Evolutionary conservation across 106 monocot species (phyloP), one percentile per base, ranked within the genome.

Genomic region (Platanthera guangdongensis): DNA sequence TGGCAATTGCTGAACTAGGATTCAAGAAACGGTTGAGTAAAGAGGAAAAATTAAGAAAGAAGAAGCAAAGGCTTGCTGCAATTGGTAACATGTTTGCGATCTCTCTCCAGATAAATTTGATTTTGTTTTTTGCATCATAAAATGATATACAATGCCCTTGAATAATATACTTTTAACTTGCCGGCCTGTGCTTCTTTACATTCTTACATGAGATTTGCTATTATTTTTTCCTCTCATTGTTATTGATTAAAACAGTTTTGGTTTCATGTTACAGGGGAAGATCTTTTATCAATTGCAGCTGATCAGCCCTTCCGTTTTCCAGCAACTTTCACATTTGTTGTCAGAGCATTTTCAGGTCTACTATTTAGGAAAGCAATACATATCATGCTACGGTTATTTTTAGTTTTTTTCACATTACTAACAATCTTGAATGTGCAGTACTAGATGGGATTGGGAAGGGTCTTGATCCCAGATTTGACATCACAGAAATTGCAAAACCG

Each of bases 251-350:
- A 22, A 73, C 5, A 63, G 39, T 15, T 73, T 48, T 76, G 15
- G 48, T 53, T 53, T 80, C 28, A 71, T 74, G 55, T 82, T 79
- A 55, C 83, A 99, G 99, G 99, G 65, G 99, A 99, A 82, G 99
- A 99, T 90, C 90, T 99, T 71, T 76, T 99, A 78, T 79, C 99
- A 77, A 99, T 99, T 84, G 92, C 99, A 81, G 81, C 99, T 71
- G 99, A 99, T 85, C 99, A 99, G 81, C 99, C 99, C 65, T 99
- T 99, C 68, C 91, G 99, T 19, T 99, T 99, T 83, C 99, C 99
- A 32, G 99, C 99, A 16, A 99, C 99, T 72, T 99, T 99, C 80
- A 99, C 99, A 67, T 99, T 99, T 90, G 99, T 99, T 81, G 99
- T 99, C 25, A 90, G 99, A 80, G 94, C 99, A 80, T 99, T 99